A percentile compares a stretch with the other conserved stretches of the same genome.
Conservation (phyloP, 2,329 filamentous ascomycete species). For the Hypoxylon sp. region DNA sequence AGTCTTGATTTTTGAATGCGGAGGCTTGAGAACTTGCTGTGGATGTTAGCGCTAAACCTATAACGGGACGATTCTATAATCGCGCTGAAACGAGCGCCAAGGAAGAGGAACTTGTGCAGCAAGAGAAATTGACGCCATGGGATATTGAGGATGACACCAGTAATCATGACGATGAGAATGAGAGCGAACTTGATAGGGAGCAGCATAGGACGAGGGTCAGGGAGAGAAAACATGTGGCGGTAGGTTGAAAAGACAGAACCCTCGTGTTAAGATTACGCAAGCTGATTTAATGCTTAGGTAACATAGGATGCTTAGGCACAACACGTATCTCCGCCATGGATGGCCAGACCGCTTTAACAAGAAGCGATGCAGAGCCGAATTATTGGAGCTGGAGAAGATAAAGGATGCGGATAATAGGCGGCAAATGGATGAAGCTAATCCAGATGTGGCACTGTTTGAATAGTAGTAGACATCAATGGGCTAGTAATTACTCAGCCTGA, state of each 20-base stretch:
- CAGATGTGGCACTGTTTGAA: slow-evolving; percentile 7
- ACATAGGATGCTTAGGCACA: slow-evolving; percentile 25
- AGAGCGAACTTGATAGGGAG: slow-evolving; percentile 9
- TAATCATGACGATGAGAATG: background rate
- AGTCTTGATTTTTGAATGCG: slow-evolving; percentile 12
- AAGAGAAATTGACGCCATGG: slow-evolving; percentile 10
- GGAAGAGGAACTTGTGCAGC: background rate
- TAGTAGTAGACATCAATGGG: background rate
- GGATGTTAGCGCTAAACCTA: slow-evolving; percentile 16
- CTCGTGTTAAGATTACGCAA: background rate
- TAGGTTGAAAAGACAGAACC: background rate
- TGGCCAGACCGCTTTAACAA: slow-evolving; percentile 26
- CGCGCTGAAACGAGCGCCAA: background rate
- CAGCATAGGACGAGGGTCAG: background rate
- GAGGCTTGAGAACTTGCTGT: slow-evolving; percentile 13
- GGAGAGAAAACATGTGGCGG: slow-evolving; percentile 6
- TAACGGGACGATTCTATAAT: slow-evolving; percentile 22
- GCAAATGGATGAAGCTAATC: slow-evolving; percentile 13
- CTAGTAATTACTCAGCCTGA: background rate
- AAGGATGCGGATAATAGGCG: slow-evolving; percentile 6
- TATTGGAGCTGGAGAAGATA: slow-evolving; percentile 10
- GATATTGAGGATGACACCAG: background rate
- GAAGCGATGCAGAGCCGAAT: slow-evolving; percentile 17
- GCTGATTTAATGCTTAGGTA: background rate
- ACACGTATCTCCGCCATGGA: slow-evolving; percentile 17